Percentiles rank a stretch among this genome's conserved stretches.
These are phyloP conservation scores for Hirsutella minnesotensis DNA, from an alignment of 2,329 filamentous ascomycete species.

Conservation along the genomic window DNA sequence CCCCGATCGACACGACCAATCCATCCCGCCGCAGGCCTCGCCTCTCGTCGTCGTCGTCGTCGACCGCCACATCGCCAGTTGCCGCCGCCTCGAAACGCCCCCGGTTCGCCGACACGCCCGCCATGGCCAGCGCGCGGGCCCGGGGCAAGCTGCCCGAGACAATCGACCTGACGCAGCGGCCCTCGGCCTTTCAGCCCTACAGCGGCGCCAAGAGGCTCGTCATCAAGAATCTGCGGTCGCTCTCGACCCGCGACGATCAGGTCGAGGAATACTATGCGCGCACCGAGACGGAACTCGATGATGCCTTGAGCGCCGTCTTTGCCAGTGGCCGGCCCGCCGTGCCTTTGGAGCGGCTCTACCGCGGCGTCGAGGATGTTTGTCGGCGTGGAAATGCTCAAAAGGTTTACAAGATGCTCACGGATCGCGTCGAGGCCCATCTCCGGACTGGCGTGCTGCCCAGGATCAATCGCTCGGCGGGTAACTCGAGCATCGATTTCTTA, in stretches of 20 bases:
- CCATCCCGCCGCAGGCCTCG: constrained; percentile 27
- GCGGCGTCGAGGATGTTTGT: constrained; percentile 85
- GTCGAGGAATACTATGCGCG: constrained; percentile 68
- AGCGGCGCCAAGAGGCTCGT: constrained; percentile 72
- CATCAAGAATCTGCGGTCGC: constrained; percentile 79
- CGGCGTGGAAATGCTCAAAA: constrained; percentile 60
- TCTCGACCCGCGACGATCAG: constrained; percentile 43
- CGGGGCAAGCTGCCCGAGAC: constrained; percentile 27
- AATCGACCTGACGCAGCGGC: constrained; percentile 20
- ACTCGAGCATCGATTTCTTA: constrained; percentile 52
- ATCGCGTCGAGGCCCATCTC: constrained; percentile 57
- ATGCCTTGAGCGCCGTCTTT: constrained; percentile 65
- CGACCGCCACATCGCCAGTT: constrained; percentile 9
- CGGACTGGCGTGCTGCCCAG: constrained; percentile 43
- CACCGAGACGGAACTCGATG: constrained; percentile 62
- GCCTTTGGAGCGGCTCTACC: constrained; percentile 82
- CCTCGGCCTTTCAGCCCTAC: constrained; percentile 54
- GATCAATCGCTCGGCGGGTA: constrained; percentile 37
- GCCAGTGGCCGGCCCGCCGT: constrained; percentile 46
- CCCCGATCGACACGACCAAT: constrained; percentile 15
- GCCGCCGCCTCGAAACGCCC: constrained; percentile 18
- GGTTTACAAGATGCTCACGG: constrained; percentile 54
- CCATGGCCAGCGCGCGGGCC: constrained; percentile 24
- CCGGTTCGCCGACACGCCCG: constrained; percentile 14
- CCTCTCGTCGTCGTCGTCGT: constrained; percentile 16